Conservation (phyloP, 1,139 yeast genomes). For the Yamadazyma spencermartinsiae region DNA sequence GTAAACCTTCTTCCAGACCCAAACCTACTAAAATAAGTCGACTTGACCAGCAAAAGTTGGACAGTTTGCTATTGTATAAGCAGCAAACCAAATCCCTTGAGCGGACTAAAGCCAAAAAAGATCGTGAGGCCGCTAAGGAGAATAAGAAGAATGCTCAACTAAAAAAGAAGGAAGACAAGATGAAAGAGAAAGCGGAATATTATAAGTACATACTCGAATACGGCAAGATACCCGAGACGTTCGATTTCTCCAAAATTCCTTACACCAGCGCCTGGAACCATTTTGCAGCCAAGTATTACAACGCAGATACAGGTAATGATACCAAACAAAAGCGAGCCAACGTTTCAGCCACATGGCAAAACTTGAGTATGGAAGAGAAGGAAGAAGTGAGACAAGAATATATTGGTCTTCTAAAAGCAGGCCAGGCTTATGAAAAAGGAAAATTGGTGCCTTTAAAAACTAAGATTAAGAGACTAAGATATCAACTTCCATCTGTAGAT, state of each 20-base stretch:
- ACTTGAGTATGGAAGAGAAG: conserved; percentile 18
- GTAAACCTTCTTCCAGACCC: conserved; percentile 20
- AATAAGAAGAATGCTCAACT: not conserved
- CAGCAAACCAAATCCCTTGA: conserved; percentile 20
- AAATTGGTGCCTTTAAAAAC: conserved; percentile 17
- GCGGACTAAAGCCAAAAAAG: conserved; percentile 3
- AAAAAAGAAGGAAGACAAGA: conserved; percentile 4
- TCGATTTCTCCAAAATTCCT: conserved; percentile 18
- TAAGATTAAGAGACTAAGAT: conserved; percentile 10
- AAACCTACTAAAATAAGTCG: conserved; percentile 19
- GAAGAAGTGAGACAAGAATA: conserved; percentile 22
- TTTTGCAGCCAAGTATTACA: conserved; percentile 22
- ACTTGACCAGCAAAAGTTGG: conserved; percentile 18
- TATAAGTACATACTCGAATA: conserved; percentile 12
- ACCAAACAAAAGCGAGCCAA: conserved; percentile 6
- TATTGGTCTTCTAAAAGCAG: conserved; percentile 26
- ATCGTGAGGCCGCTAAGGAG: conserved; percentile 1
- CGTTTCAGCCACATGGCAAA: conserved; percentile 25
- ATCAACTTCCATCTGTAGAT: not conserved
- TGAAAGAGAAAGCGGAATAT: conserved; percentile 3
- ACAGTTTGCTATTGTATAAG: conserved; percentile 23
- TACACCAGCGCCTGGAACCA: conserved; percentile 40
- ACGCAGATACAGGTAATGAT: conserved; percentile 9
- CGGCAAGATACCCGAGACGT: conserved; percentile 12
- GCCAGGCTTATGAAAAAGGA: conserved; percentile 34